Percentiles rank a stretch among this genome's conserved stretches.
These are phyloP conservation scores for Dictyostelium gargantuum DNA, from an alignment of 208 protist genomes.

Conservation along the genomic window DNA sequence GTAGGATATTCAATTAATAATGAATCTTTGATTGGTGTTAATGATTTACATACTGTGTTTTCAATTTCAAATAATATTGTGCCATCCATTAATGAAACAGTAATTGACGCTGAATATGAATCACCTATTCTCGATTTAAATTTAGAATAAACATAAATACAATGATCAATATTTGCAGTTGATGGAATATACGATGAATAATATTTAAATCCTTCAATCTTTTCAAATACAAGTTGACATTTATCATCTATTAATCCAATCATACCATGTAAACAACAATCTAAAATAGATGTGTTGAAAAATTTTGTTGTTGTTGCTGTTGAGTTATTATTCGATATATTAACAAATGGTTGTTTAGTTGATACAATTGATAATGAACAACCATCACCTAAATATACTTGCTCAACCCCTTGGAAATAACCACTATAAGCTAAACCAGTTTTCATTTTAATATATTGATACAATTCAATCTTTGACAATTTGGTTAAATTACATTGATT, in stretches of 20 bases:
- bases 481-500: background rate
- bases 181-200: background rate
- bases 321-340: background rate
- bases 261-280: background rate
- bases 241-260: background rate
- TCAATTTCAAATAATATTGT: background rate
- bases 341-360: background rate
- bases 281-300: background rate
- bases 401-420: background rate
- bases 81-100: background rate
- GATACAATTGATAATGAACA: background rate
- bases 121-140: background rate
- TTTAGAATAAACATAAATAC: background rate
- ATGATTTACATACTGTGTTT: background rate
- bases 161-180: fast-evolving
- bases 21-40: background rate
- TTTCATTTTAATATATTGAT: background rate
- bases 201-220: background rate
- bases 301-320: background rate
- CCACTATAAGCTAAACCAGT: background rate
- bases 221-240: background rate
- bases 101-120: background rate
- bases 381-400: background rate
- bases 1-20: background rate
- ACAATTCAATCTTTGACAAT: background rate